Base-by-base conservation (phyloP, 164 flowering plant species). In the Berberis thunbergii region DNA sequence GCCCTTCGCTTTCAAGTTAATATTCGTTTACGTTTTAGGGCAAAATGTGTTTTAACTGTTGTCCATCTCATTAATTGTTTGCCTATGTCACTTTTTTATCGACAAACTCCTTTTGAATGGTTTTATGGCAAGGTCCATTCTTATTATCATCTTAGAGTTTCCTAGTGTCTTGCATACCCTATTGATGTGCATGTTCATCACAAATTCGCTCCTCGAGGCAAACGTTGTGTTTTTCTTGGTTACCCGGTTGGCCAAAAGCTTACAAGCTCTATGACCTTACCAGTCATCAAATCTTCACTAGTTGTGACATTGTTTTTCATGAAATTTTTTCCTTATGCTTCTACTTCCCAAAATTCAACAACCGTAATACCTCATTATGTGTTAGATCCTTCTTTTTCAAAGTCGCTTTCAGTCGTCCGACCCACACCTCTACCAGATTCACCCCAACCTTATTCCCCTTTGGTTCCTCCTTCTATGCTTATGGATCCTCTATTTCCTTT, bases 221-320 rank as follows among this genome's bases (percentile, higher is more conserved):
- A 7, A 38, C 63, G 49, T 50, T 60, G 70, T 63, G 44, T 67
- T 57, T 67, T 72, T 59, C 12, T 72, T 50, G 67, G 74, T 1
- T 72, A 72, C 67, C 71, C 38, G 7, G n/a, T 59, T 57, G 64
- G 4, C 26, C 45, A 67, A 11, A 64, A 61, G 54, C 42, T 4
- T 61, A 61, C 11, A 46, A 48, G 42, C 45, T 63, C 1, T 63
- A 50, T 52, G 60, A 64, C 42, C 40, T 3, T 13, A 12, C 42
- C 42, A 64, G 1, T 58, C 43, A 26, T 26, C 26, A 26, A 8
- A 45, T 64, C 3, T 44, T 45, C 50, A 64, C 53, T 43, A 43
- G 43, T 44, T 43, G 42, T 4, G 58, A 63, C 43, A 43, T 63
- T 43, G 40, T 63, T 42, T 63, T 63, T 63, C 58, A 63, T 53